These are phyloP conservation scores for Triticum monococcum DNA, from an alignment of 176 grass and related monocot species.

Conservation along the genomic window DNA sequence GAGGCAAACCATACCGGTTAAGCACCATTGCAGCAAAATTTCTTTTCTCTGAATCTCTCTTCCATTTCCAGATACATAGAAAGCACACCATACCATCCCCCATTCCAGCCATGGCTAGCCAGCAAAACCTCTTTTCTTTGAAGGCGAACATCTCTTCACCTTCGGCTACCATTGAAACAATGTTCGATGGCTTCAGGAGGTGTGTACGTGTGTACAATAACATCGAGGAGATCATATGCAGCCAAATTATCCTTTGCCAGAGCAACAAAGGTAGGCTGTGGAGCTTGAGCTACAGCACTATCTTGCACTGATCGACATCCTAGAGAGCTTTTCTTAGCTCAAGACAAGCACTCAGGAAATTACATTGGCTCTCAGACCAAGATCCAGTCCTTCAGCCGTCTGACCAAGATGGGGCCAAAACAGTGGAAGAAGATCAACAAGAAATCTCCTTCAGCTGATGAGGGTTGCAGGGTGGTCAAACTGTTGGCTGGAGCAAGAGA, in stretches of 20 bases:
- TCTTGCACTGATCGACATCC: slow-evolving; percentile 34
- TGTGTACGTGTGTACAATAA: slow-evolving; percentile 18
- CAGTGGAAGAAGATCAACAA: slow-evolving; percentile 45
- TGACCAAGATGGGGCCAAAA: slow-evolving; percentile 40
- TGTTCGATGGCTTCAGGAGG: slow-evolving; percentile 12
- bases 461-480: slow-evolving; percentile 15
- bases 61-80: slow-evolving; percentile 14
- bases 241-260: slow-evolving; percentile 26
- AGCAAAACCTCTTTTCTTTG: slow-evolving; percentile 9
- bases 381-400: slow-evolving; percentile 14
- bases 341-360: slow-evolving; percentile 19
- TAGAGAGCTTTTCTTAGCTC: slow-evolving; percentile 12
- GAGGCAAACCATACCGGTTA: background rate
- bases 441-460: slow-evolving; percentile 19
- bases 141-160: background rate
- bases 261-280: slow-evolving; percentile 35
- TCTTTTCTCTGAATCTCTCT: slow-evolving; percentile 5
- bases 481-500: slow-evolving; percentile 44
- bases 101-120: slow-evolving; percentile 41
- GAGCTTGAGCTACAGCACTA: slow-evolving; percentile 34
- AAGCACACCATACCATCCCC: background rate
- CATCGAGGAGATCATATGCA: slow-evolving; percentile 31
- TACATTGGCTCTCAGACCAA: slow-evolving; percentile 18
- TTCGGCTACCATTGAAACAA: background rate
- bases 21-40: slow-evolving; percentile 2